Evolutionary conservation across 1,284 basidiomycete species (phyloP).

Genomic region (Rhodotorula sp.): DNA sequence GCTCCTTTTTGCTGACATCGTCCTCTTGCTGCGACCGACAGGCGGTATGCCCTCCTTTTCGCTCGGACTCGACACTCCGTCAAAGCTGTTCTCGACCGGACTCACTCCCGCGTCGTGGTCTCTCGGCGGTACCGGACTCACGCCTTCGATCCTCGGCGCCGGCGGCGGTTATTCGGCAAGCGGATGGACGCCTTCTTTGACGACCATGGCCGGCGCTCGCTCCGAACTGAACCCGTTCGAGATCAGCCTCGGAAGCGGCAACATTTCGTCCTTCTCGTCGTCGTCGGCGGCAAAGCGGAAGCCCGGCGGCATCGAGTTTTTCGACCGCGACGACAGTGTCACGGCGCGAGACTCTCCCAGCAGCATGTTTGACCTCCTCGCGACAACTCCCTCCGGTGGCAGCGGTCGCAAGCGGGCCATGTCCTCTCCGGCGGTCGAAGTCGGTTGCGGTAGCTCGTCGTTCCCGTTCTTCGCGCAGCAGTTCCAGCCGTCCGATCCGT

Average conservation of each 20-base stretch:
- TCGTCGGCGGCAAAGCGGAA: conserved; percentile 4
- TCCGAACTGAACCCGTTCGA: conserved; percentile 33
- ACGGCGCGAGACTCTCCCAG: not conserved
- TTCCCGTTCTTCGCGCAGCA: conserved; percentile 15
- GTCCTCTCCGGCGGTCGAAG: conserved; percentile 20
- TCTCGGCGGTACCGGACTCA: conserved; percentile 14
- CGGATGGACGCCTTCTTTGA: conserved; percentile 21
- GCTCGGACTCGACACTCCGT: conserved; percentile 25
- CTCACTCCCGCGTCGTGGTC: conserved; percentile 9
- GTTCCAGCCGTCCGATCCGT: not conserved
- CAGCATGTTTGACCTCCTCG: conserved; percentile 8
- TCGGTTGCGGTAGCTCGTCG: conserved; percentile 14
- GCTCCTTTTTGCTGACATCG: no score
- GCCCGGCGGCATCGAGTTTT: not conserved
- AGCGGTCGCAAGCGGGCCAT: conserved; percentile 22
- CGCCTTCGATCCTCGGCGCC: conserved; percentile 20
- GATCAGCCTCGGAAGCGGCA: conserved; percentile 7
- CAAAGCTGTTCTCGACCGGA: conserved; percentile 9
- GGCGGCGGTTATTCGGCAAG: conserved; percentile 1
- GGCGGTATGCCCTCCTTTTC: conserved; percentile 13
- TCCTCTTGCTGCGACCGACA: not conserved
- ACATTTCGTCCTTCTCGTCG: not conserved
- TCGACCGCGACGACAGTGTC: not conserved
- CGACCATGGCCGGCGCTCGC: not conserved
- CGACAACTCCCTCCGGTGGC: not conserved